Base-by-base conservation (phyloP, 108 stramenopile genomes). In the Skeletonema menzelii region DNA sequence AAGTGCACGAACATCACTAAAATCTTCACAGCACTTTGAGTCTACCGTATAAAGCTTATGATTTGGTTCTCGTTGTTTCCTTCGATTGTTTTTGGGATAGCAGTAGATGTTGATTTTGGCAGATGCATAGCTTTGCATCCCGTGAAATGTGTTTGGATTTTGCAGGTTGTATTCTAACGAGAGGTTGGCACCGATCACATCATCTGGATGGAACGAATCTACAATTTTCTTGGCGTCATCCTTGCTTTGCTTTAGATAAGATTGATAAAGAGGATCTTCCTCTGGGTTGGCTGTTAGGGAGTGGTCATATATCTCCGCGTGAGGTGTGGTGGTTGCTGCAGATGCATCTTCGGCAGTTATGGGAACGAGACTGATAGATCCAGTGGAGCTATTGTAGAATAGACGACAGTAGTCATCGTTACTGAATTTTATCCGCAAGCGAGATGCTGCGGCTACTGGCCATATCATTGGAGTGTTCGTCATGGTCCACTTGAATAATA, bases 11-110 rank as follows among this genome's bases (percentile, higher is more conserved):
- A 80, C 70, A 63, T 77, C 75, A 1, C 57, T 62, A 62, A 95
- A 80, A 58, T 95, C 94, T 79, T 87, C 82, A n/a, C 73, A 62
- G 22, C 72, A 89, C 58, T 14, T 53, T 26, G 67, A 84, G 85
- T 65, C 73, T 61, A 49, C 84, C 70, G 67, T 83, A 80, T 71
- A 84, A 72, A 15, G 79, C 72, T 68, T 85, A 64, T 58, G 91
- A 86, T 63, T 56, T 56, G 55, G 65, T 62, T 32, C 37, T 63
- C 70, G 20, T 37, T 63, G 67, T 17, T 46, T 44, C 6, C 55
- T 56, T 19, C 27, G 44, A 57, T 56, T 59, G 17, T 55, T 57
- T 56, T 76, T 79, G 14, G 89, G 89, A 77, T 93, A 93, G 15
- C 59, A 67, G 55, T 73, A 91, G 24, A 93, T 72, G 4, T 72